Percentiles rank a stretch among this genome's conserved stretches.
Evolutionary conservation across 2,329 filamentous ascomycete genomes (phyloP).

Genomic region (Ophiocordyceps unilateralis): DNA sequence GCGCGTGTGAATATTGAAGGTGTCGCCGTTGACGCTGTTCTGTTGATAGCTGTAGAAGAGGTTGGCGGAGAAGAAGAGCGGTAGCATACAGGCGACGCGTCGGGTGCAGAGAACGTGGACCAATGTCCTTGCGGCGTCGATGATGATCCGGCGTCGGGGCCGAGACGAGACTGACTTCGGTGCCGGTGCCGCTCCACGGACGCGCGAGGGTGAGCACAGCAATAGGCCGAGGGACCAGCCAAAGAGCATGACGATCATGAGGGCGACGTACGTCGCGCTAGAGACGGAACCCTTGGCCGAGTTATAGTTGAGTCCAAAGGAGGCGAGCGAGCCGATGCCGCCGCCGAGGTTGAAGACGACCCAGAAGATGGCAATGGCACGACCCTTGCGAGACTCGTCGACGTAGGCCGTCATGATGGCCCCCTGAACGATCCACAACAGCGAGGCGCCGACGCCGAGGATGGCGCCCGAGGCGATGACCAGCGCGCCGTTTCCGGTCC

Average conservation of each 20-base stretch:
- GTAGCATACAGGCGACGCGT: slow-evolving; percentile 29
- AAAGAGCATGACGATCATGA: slow-evolving; percentile 28
- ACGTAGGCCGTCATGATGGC: slow-evolving; percentile 29
- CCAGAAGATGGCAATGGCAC: slow-evolving; percentile 26
- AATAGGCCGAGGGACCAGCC: slow-evolving; percentile 29
- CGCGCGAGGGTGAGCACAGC: slow-evolving; percentile 27
- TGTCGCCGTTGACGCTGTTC: slow-evolving; percentile 34
- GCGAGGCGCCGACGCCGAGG: slow-evolving; percentile 25
- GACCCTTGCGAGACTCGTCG: slow-evolving; percentile 17
- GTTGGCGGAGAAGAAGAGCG: slow-evolving; percentile 36
- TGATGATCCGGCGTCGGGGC: slow-evolving; percentile 11
- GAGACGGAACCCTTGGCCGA: slow-evolving; percentile 25
- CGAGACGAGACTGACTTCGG: slow-evolving; percentile 13
- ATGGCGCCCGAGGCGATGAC: slow-evolving; percentile 26
- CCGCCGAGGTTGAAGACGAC: slow-evolving; percentile 29
- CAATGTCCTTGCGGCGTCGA: slow-evolving; percentile 18
- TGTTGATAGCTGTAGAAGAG: slow-evolving; percentile 39
- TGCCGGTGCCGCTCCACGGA: slow-evolving; percentile 11
- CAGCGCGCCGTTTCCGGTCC: slow-evolving; percentile 20
- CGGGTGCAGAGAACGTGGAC: slow-evolving; percentile 21
- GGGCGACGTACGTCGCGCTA: slow-evolving; percentile 31
- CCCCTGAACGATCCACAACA: slow-evolving; percentile 28
- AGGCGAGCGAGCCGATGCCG: slow-evolving; percentile 23
- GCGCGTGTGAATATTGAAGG: slow-evolving; percentile 35
- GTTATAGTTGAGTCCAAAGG: slow-evolving; percentile 18